Percentiles rank a stretch among this genome's conserved stretches.
Evolutionary conservation across 2,329 filamentous ascomycete genomes (phyloP).

Genomic region (Fusarium foetens): DNA sequence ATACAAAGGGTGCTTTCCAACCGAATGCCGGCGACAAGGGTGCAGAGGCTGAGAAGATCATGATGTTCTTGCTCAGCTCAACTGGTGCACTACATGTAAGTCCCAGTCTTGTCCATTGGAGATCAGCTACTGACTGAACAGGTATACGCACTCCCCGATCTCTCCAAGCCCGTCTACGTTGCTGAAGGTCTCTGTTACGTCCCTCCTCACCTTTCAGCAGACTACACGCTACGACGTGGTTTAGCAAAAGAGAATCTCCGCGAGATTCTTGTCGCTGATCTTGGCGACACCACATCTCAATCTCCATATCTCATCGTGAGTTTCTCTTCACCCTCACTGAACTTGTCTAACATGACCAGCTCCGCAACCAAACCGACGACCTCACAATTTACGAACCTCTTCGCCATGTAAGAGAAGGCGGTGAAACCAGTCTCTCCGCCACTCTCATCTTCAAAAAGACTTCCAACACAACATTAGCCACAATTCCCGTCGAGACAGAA

Average conservation of each 20-base stretch:
- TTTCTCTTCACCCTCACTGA: neutral
- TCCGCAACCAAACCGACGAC: slow-evolving; percentile 83
- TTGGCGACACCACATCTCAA: slow-evolving; percentile 78
- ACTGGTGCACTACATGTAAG: slow-evolving; percentile 80
- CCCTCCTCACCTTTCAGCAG: slow-evolving; percentile 77
- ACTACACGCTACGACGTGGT: slow-evolving; percentile 75
- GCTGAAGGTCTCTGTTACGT: slow-evolving; percentile 82
- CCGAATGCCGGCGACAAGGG: slow-evolving; percentile 53
- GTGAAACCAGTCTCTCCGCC: slow-evolving; percentile 57
- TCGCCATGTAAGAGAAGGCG: slow-evolving; percentile 54
- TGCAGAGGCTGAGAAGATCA: slow-evolving; percentile 58
- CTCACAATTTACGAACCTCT: slow-evolving; percentile 89
- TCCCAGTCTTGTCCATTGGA: slow-evolving; percentile 27
- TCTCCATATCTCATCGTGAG: slow-evolving; percentile 85
- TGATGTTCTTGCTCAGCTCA: slow-evolving; percentile 81
- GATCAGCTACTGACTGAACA: slow-evolving; percentile 49
- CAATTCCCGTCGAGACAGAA: slow-evolving; percentile 59
- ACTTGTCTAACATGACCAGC: slow-evolving; percentile 54
- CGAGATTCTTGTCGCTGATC: slow-evolving; percentile 84
- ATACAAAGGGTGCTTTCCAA: slow-evolving; percentile 67
- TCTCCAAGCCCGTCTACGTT: slow-evolving; percentile 76
- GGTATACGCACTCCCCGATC: slow-evolving; percentile 80
- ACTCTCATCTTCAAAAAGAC: slow-evolving; percentile 81
- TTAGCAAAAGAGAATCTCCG: slow-evolving; percentile 77
- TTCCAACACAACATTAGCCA: slow-evolving; percentile 73